Conservation (phyloP, 768 basidiomycete genomes). For the Crassisporium funariophilum region DNA sequence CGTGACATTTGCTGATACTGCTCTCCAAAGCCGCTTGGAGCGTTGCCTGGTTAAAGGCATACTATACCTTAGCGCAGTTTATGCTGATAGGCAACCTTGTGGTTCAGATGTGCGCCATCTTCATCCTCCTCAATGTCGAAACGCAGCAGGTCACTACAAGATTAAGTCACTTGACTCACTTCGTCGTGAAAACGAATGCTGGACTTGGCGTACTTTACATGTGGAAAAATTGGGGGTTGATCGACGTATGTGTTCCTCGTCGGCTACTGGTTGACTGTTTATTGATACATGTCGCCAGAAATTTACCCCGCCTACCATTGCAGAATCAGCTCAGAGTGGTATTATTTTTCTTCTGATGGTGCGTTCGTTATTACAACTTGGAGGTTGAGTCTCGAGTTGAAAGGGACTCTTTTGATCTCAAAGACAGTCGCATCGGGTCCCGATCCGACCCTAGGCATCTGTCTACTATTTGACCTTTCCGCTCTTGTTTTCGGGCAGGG, state of each 20-base stretch:
- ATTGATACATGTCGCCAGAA: constrained; percentile 13
- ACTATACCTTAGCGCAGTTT: constrained; percentile 20
- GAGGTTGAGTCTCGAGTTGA: no score
- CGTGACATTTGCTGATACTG: not conserved
- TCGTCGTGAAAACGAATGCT: constrained; percentile 43
- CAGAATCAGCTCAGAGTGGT: constrained; percentile 26
- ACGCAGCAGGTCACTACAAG: constrained; percentile 23
- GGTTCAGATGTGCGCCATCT: constrained; percentile 38
- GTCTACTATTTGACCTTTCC: constrained; percentile 31
- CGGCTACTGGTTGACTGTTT: not conserved
- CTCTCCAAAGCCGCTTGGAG: constrained; percentile 29
- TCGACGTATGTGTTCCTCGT: constrained; percentile 24
- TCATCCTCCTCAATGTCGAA: constrained; percentile 27
- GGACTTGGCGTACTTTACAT: constrained; percentile 38
- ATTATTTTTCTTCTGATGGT: constrained; percentile 34
- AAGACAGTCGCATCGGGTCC: constrained; percentile 39
- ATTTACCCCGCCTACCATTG: constrained; percentile 17
- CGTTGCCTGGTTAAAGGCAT: constrained; percentile 17
- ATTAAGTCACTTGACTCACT: constrained; percentile 34
- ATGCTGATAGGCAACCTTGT: constrained; percentile 30
- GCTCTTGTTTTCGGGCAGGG: constrained; percentile 30
- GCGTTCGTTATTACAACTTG: constrained; percentile 6
- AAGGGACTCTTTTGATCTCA: not conserved
- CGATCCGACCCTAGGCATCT: constrained; percentile 36
- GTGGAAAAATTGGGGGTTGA: constrained; percentile 33